Base-by-base conservation (phyloP, 306 rosid species). In the Sindora glabra region DNA sequence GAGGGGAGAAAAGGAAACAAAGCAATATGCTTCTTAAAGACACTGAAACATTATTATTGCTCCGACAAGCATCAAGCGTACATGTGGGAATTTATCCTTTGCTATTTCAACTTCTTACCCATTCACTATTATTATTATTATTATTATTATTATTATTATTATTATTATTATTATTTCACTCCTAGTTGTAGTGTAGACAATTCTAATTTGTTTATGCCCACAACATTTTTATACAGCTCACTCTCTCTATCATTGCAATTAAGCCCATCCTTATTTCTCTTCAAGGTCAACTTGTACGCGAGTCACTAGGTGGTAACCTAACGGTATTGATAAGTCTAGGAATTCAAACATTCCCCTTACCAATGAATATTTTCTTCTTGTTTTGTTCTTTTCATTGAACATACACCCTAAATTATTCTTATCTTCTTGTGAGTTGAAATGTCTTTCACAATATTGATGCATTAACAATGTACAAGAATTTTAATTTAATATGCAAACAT, bases 1-100 rank as follows among this genome's bases (percentile, higher is more conserved):
- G 74, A 78, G 69, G 44, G 49, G 66, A 65, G 38, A 37, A 44
- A 62, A 71, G 59, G 69, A 79, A 74, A 42, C 80, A 74, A 74
- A 74, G 57, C 72, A 47, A 61, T 61, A 50, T 70, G 66, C 66
- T 63, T 22, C 79, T 62, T 12, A 78, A 77, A 69, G 49, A 68
- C 62, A 72, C 44, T 44, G 42, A 61, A 49, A 55, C 69, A 68
- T 74, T 69, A 60, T 69, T 63, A 59, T 70, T 66, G 1, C 56
- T 67, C 75, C 63, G 48, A 79, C 80, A 69, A 5, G 24, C 61
- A 55, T 60, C 74, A 62, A 62, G 58, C 62, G n/a, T n/a, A n/a
- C n/a, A n/a, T n/a, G n/a, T n/a, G n/a, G n/a, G 58, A 24, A 57
- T 66, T 69, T 53, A 45, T 50, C 63, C 71, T 33, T 52, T 59